A percentile compares a stretch with the other conserved stretches of the same genome.
Conservation (phyloP, 1,139 yeast genomes). For the Candida sp. region DNA sequence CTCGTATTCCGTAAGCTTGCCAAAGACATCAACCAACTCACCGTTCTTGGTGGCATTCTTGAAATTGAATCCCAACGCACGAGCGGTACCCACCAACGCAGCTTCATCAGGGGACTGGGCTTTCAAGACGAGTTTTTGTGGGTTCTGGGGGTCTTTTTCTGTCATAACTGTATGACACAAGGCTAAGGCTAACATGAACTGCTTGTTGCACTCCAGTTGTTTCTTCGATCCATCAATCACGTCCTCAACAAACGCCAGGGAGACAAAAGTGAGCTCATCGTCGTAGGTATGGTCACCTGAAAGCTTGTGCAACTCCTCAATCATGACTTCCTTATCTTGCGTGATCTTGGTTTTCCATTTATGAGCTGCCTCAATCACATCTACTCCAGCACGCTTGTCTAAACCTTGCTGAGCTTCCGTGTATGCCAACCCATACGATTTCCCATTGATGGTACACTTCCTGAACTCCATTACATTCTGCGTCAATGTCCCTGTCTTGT, state of each 20-base stretch:
- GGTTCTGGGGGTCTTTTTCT: conserved; percentile 62
- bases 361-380: conserved; percentile 70
- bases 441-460: conserved; percentile 89
- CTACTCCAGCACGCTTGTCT: conserved; percentile 85
- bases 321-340: conserved; percentile 69
- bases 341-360: conserved; percentile 66
- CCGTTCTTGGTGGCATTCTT: conserved; percentile 76
- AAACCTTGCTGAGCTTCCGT: conserved; percentile 96
- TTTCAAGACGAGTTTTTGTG: conserved; percentile 60
- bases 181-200: conserved; percentile 87
- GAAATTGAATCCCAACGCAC: conserved; percentile 90
- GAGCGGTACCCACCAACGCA: conserved; percentile 91
- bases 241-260: conserved; percentile 58
- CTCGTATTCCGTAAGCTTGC: conserved; percentile 71
- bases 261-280: conserved; percentile 78
- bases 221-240: conserved; percentile 24
- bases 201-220: conserved; percentile 70
- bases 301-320: conserved; percentile 50
- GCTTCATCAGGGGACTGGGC: conserved; percentile 99
- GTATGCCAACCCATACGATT: conserved; percentile 90
- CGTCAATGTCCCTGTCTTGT: conserved; percentile 96
- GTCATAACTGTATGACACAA: conserved; percentile 93
- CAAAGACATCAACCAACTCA: conserved; percentile 73
- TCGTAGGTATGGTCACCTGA: conserved; percentile 62
- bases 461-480: conserved; percentile 98